phyloP scores from a whole-genome alignment of 345 rosid species.

The Trapa bicornis region DNA sequence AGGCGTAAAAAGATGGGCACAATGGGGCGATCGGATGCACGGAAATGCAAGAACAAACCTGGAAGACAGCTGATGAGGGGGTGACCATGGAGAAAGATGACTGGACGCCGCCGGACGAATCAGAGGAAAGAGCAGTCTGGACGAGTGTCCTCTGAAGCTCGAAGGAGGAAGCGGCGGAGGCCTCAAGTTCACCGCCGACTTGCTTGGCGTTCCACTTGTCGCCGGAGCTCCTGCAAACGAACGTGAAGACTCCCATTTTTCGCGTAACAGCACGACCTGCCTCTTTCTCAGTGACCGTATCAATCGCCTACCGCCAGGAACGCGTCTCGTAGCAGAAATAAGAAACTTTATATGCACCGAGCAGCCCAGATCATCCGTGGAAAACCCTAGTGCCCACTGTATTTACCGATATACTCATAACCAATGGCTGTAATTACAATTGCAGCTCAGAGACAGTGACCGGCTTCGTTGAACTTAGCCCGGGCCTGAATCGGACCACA shows the following conservation, averaged over 20 bases:
- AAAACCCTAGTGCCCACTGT: neutral
- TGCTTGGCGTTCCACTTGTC: slow-evolving; percentile 34
- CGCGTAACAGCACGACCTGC: neutral
- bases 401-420: neutral
- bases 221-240: slow-evolving; percentile 18
- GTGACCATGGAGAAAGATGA: slow-evolving; percentile 10
- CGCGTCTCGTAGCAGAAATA: neutral
- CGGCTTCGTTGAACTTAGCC: no score
- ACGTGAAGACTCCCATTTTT: slow-evolving; percentile 8
- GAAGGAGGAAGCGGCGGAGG: slow-evolving; percentile 44
- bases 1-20: no score
- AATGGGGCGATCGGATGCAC: no score
- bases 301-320: no score
- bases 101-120: slow-evolving; percentile 25
- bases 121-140: slow-evolving; percentile 44
- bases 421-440: neutral
- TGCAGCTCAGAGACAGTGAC: neutral
- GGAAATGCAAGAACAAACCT: neutral
- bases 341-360: neutral
- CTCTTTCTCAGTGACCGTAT: no score
- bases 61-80: slow-evolving; percentile 9
- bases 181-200: slow-evolving; percentile 62
- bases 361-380: no score
- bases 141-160: slow-evolving; percentile 71
- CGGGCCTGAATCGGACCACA: no score